phyloP scores from a whole-genome alignment of 306 rosid species.

The Trifolium subterraneum region DNA sequence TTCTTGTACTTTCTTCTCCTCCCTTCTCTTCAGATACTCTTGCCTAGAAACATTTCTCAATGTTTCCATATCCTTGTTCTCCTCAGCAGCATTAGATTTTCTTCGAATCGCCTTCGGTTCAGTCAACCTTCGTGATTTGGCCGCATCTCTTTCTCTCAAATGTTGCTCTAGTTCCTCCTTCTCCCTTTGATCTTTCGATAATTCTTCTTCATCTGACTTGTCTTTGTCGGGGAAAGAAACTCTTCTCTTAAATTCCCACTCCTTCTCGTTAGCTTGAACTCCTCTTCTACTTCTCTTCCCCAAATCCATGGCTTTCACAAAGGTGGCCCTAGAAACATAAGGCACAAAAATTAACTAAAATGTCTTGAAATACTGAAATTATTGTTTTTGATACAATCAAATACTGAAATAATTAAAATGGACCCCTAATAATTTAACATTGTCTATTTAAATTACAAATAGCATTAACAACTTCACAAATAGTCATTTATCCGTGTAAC shows the following conservation, averaged over 20 bases:
- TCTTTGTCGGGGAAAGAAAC: not conserved
- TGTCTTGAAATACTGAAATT: too few species aligned
- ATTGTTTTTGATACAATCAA: too few species aligned
- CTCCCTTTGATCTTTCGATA: conserved; percentile 74
- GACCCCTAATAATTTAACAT: too few species aligned
- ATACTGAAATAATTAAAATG: too few species aligned
- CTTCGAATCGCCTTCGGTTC: not conserved
- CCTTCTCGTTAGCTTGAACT: not conserved
- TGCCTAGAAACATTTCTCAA: conserved; percentile 65
- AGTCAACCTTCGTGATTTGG: not conserved
- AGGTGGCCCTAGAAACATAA: too few species aligned
- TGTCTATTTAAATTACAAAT: too few species aligned
- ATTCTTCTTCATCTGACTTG: conserved; percentile 53
- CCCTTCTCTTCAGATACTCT: conserved; percentile 82
- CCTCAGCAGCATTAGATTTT: not conserved
- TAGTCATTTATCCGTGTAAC: too few species aligned
- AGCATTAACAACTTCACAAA: too few species aligned
- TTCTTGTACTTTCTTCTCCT: conserved; percentile 79
- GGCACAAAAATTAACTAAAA: too few species aligned
- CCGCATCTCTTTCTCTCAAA: conserved; percentile 64
- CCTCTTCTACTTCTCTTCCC: not conserved
- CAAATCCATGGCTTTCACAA: too few species aligned
- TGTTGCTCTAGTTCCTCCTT: conserved; percentile 76
- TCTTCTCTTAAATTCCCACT: not conserved
- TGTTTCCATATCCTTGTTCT: not conserved